Conservation (phyloP, 768 basidiomycete genomes). For the Boletus rubropictus region DNA sequence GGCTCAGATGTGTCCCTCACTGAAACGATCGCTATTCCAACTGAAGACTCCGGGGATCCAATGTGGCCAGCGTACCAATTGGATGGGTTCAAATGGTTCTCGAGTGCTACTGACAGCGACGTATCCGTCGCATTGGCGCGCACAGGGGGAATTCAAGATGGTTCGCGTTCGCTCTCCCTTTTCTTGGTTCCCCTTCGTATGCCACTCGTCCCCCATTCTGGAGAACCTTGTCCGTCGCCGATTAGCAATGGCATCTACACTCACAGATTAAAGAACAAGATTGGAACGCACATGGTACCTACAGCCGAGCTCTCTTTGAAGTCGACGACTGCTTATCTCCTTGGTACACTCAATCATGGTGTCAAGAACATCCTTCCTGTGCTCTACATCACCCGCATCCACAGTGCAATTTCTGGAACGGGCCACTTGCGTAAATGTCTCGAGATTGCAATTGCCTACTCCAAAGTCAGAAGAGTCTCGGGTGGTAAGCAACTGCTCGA, state of each 20-base stretch:
- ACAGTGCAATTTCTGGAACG: conserved; percentile 53
- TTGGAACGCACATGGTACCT: conserved; percentile 68
- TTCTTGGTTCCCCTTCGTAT: conserved; percentile 62
- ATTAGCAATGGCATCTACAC: conserved; percentile 61
- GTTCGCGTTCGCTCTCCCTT: conserved; percentile 65
- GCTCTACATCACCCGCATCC: conserved; percentile 71
- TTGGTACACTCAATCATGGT: conserved; percentile 55
- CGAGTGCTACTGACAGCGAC: conserved; percentile 74
- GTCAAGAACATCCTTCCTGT: conserved; percentile 64
- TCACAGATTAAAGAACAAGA: conserved; percentile 74
- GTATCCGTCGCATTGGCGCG: conserved; percentile 69
- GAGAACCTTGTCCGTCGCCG: conserved; percentile 38
- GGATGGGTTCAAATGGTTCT: conserved; percentile 81
- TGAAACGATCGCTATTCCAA: conserved; percentile 53
- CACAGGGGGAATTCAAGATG: conserved; percentile 49
- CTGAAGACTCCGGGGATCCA: conserved; percentile 26
- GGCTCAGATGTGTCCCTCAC: conserved; percentile 73
- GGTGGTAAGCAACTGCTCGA: conserved; percentile 45
- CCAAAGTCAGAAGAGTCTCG: conserved; percentile 51
- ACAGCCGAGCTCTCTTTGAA: conserved; percentile 70
- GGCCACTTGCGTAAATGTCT: conserved; percentile 59
- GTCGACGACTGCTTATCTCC: conserved; percentile 53
- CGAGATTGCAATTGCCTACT: conserved; percentile 59
- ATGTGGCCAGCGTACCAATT: conserved; percentile 52
- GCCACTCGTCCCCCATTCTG: conserved; percentile 43